Base-by-base conservation (phyloP, 2,329 filamentous ascomycete genomes). In the Beauveria caledonica region DNA sequence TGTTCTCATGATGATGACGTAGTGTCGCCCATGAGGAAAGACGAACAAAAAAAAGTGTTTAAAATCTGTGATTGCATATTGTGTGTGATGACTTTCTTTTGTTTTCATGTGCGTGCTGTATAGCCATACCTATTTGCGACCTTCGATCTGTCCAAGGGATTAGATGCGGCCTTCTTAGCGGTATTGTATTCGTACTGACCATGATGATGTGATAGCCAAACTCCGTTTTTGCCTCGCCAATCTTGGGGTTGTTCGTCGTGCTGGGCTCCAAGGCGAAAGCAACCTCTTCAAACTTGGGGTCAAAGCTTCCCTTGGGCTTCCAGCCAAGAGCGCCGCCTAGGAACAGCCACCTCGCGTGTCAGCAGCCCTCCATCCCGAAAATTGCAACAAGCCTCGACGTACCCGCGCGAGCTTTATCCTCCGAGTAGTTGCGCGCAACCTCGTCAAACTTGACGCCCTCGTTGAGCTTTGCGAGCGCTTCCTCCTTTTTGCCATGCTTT, bases 161-260 rank as follows among this genome's bases (percentile, higher is more conserved):
- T 23, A 60, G 52, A 39, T 45, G 11, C 44, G 23, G 29, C 39
- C 25, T 13, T 39, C 19, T 17, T 4, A 33, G 9, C 45, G 27
- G 42, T 3, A 42, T 42, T 19, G 13, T 23, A 5, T 15, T 15
- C 11, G 5, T 51, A 67, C 73, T 58, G 63, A 92, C 88, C 85
- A 92, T 90, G 65, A 92, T 84, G 64, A 92, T 85, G 71, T 92
- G 89, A 76, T 92, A 92, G 1, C 89, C 89, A 73, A 89, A 87
- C 1, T 77, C 79, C 1, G 89, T 92, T 78, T 89, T 91, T 23
- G 80, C 86, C 75, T 91, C 86, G 1, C 78, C 88, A 68, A 82
- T 81, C 68, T 85, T 86, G 1, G 88, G 86, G 62, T 75, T 85
- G 13, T 71, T 77, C 13, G 84, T 86, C 9, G 85, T 86, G 68